Conservation (phyloP, 495 filamentous ascomycete species). For the Letharia lupina region DNA sequence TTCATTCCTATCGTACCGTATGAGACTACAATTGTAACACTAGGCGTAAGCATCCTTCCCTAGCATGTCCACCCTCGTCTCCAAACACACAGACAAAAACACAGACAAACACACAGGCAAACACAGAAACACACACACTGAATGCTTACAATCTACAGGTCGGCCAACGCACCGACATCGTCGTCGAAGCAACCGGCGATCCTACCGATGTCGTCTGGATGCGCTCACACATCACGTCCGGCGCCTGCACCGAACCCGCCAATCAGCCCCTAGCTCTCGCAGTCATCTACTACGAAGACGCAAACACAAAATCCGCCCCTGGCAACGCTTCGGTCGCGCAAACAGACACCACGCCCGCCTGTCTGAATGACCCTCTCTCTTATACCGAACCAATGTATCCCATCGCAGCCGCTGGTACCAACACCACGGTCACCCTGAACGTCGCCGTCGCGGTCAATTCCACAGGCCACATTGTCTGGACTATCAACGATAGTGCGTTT, state of each 20-base stretch:
- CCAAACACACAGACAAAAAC: too few relatives aligned
- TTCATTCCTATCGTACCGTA: slow-evolving; percentile 37
- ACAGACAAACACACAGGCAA: too few relatives aligned
- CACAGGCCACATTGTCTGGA: slow-evolving; percentile 28
- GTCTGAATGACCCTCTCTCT: slow-evolving; percentile 28
- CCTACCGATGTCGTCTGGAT: slow-evolving; percentile 32
- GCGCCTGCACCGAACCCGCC: slow-evolving; percentile 16
- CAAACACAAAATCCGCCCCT: slow-evolving; percentile 24
- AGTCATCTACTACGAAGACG: slow-evolving; percentile 35
- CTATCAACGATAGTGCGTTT: slow-evolving; percentile 28
- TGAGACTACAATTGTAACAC: slow-evolving; percentile 5
- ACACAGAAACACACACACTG: not conserved
- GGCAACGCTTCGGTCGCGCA: slow-evolving; percentile 17
- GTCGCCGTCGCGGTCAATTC: slow-evolving; percentile 27
- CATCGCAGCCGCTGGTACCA: slow-evolving; percentile 24
- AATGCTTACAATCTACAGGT: slow-evolving; percentile 17
- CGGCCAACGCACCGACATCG: slow-evolving; percentile 35
- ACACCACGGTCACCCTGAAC: slow-evolving; percentile 23
- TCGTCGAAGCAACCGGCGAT: slow-evolving; percentile 30
- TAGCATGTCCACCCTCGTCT: too few relatives aligned
- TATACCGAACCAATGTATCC: slow-evolving; percentile 26
- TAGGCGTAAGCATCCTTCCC: not conserved
- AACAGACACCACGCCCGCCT: slow-evolving; percentile 19
- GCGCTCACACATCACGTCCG: slow-evolving; percentile 26
- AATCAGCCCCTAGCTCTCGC: slow-evolving; percentile 29